phyloP scores from a whole-genome alignment of 2,329 filamentous ascomycete species.

The Thelonectria olida region DNA sequence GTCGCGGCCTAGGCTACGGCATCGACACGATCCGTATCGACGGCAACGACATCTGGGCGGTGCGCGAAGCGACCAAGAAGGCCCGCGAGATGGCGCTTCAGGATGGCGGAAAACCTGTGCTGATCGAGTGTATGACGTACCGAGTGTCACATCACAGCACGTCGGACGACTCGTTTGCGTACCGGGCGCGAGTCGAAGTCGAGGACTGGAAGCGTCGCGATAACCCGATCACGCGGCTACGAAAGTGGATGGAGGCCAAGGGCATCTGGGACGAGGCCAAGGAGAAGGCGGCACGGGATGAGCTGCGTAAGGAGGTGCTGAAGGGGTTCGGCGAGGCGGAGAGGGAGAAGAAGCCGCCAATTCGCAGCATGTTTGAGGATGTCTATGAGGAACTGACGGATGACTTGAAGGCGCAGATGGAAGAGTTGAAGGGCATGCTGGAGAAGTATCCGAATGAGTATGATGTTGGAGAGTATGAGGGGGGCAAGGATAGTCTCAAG shows the following conservation, averaged over 20 bases:
- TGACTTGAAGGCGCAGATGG: conserved; percentile 77
- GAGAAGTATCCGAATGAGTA: conserved; percentile 93
- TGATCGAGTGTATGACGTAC: conserved; percentile 97
- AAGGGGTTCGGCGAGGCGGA: conserved; percentile 87
- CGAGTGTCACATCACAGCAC: conserved; percentile 98
- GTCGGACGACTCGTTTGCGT: conserved; percentile 95
- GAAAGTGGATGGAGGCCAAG: conserved; percentile 90
- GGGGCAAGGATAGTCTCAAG: conserved; percentile 72
- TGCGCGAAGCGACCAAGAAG: conserved; percentile 79
- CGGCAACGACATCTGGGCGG: conserved; percentile 93
- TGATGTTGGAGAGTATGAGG: conserved; percentile 80
- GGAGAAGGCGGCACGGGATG: conserved; percentile 76
- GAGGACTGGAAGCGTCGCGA: conserved; percentile 94
- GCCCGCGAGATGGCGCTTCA: conserved; percentile 82
- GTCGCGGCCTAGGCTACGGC: conserved; percentile 87
- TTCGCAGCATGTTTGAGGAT: conserved; percentile 82
- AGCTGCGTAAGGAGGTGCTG: conserved; percentile 77
- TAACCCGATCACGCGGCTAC: conserved; percentile 84
- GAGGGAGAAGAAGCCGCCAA: conserved; percentile 79
- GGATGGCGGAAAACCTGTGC: conserved; percentile 81
- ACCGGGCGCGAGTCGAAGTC: conserved; percentile 91
- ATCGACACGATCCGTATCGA: conserved; percentile 93
- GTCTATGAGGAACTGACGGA: conserved; percentile 89
- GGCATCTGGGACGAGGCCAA: conserved; percentile 85
- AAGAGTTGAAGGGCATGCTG: conserved; percentile 77